Conservation (phyloP, 2,329 filamentous ascomycete genomes). For the Botryotinia calthae region DNA sequence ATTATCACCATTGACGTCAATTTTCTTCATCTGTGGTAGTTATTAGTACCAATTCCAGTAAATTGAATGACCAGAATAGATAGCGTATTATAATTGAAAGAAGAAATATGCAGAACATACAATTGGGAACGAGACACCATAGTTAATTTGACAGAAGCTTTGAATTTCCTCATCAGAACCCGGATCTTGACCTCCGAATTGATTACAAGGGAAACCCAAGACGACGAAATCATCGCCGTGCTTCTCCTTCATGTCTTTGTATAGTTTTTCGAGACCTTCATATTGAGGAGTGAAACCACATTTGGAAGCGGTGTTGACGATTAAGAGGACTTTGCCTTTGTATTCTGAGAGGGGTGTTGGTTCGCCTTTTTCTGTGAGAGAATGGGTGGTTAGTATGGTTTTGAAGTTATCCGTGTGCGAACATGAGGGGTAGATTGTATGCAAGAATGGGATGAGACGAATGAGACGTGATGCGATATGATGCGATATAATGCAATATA, state of each 20-base stretch:
- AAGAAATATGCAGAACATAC: slow-evolving; percentile 43
- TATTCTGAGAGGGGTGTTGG: slow-evolving; percentile 68
- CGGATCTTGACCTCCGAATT: slow-evolving; percentile 90
- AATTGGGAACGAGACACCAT: slow-evolving; percentile 88
- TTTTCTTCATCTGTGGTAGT: slow-evolving; percentile 63
- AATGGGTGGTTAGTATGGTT: slow-evolving; percentile 17
- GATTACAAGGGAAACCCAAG: slow-evolving; percentile 97
- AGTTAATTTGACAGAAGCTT: slow-evolving; percentile 87
- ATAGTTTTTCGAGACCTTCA: slow-evolving; percentile 83
- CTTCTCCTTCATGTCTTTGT: slow-evolving; percentile 69
- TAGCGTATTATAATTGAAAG: neutral
- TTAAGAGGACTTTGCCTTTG: slow-evolving; percentile 88
- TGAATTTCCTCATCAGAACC: slow-evolving; percentile 72
- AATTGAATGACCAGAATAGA: neutral
- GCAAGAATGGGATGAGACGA: neutral
- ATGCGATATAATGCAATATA: neutral
- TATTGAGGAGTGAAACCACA: slow-evolving; percentile 99
- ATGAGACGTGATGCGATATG: neutral
- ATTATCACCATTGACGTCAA: slow-evolving; percentile 85
- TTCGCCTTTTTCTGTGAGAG: slow-evolving; percentile 64
- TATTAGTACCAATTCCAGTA: neutral
- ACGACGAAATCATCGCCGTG: slow-evolving; percentile 71
- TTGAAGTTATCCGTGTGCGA: neutral
- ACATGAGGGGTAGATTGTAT: neutral
- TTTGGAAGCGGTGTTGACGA: slow-evolving; percentile 98